Evolutionary conservation across 176 grass and related monocot genomes (phyloP).

Genomic region (Carex cristatella): DNA sequence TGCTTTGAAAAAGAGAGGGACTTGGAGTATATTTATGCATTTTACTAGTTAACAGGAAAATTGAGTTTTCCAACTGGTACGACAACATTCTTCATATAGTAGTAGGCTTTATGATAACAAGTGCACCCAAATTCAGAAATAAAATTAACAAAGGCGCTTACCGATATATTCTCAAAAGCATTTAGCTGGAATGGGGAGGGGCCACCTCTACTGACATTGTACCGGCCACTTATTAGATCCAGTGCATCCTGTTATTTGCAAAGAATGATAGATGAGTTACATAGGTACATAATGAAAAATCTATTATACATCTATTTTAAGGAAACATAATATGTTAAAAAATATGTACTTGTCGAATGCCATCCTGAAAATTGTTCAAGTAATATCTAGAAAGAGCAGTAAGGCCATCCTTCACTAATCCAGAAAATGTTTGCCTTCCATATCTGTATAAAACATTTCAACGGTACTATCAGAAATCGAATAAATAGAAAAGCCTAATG

Average conservation of each 20-base stretch:
- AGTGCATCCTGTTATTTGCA: slow-evolving; percentile 70
- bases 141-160: slow-evolving; percentile 32
- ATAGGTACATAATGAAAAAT: background rate
- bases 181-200: slow-evolving; percentile 61
- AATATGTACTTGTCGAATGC: slow-evolving; percentile 63
- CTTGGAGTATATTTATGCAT: background rate
- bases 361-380: slow-evolving; percentile 99
- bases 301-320: slow-evolving; percentile 2
- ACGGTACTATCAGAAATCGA: slow-evolving; percentile 10
- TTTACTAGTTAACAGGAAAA: background rate
- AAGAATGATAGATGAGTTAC: slow-evolving; percentile 25
- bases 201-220: slow-evolving; percentile 54
- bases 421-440: slow-evolving; percentile 86
- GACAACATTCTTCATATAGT: background rate
- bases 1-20: background rate
- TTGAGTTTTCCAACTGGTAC: background rate
- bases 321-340: slow-evolving; percentile 5
- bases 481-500: background rate
- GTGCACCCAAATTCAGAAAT: background rate
- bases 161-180: slow-evolving; percentile 65
- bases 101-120: background rate
- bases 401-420: slow-evolving; percentile 91
- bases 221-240: slow-evolving; percentile 77
- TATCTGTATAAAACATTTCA: slow-evolving; percentile 47
- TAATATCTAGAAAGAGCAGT: slow-evolving; percentile 95